These are phyloP conservation scores for Metarhizium rileyi DNA, from an alignment of 2,329 filamentous ascomycete species.

Conservation along the genomic window DNA sequence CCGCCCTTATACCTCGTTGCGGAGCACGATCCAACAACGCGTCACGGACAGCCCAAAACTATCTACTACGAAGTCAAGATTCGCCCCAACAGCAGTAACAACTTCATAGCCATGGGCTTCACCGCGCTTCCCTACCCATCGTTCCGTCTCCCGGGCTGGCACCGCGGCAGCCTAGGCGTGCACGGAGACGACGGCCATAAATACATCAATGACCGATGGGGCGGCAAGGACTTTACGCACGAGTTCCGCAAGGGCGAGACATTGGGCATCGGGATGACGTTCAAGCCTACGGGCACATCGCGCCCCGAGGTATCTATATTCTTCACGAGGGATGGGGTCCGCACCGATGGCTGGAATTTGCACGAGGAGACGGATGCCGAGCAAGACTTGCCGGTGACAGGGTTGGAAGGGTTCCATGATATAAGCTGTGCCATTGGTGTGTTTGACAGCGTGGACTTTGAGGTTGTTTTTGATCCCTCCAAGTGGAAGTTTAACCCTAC, in stretches of 20 bases:
- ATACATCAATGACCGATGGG: constrained; percentile 67
- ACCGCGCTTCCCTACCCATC: constrained; percentile 65
- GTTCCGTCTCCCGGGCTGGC: constrained; percentile 74
- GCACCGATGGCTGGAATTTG: constrained; percentile 56
- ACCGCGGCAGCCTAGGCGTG: constrained; percentile 64
- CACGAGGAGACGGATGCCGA: constrained; percentile 63
- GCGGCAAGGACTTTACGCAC: constrained; percentile 57
- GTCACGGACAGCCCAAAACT: constrained; percentile 32
- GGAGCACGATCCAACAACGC: constrained; percentile 48
- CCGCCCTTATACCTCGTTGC: constrained; percentile 58
- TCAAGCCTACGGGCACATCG: constrained; percentile 27
- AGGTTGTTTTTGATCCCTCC: constrained; percentile 51
- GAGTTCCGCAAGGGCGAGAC: constrained; percentile 57
- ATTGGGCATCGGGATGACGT: constrained; percentile 62
- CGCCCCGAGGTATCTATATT: constrained; percentile 38
- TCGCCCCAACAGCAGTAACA: constrained; percentile 32
- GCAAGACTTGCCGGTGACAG: constrained; percentile 51
- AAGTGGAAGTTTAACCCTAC: constrained; percentile 44
- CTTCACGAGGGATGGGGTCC: constrained; percentile 57
- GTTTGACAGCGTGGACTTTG: constrained; percentile 58
- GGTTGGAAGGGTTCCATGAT: constrained; percentile 63
- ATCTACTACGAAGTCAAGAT: constrained; percentile 67
- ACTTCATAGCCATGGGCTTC: constrained; percentile 57
- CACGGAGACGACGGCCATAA: constrained; percentile 71
- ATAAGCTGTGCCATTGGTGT: constrained; percentile 61